These are phyloP conservation scores for Aspergillus sp. DNA, from an alignment of 2,329 filamentous ascomycete species.

Conservation along the genomic window DNA sequence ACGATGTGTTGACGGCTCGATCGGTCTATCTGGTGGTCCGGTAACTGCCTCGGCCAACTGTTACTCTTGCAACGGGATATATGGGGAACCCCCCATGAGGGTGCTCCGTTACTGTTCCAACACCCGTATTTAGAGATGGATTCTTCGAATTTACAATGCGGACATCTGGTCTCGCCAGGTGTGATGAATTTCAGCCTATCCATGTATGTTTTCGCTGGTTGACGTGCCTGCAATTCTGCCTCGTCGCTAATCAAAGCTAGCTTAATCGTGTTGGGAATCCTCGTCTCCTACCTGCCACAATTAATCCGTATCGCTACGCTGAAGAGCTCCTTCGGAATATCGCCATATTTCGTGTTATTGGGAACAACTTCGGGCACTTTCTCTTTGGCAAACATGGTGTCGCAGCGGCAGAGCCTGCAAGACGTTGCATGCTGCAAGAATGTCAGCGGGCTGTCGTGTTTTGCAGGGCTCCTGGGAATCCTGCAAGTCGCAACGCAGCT, in stretches of 20 bases:
- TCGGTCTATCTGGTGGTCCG: not conserved
- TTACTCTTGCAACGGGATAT: not conserved
- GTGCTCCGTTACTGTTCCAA: not conserved
- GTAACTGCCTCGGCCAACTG: slow-evolving; percentile 5
- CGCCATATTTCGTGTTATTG: slow-evolving; percentile 92
- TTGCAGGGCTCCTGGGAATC: slow-evolving; percentile 82
- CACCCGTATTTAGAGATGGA: slow-evolving; percentile 22
- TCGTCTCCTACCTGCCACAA: slow-evolving; percentile 92
- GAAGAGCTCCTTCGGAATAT: slow-evolving; percentile 88
- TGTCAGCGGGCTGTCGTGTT: slow-evolving; percentile 78
- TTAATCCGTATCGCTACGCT: slow-evolving; percentile 87
- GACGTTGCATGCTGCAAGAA: slow-evolving; percentile 85
- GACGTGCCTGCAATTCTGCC: not conserved
- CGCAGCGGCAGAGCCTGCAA: slow-evolving; percentile 75
- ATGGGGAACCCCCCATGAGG: not conserved
- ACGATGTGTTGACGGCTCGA: slow-evolving; percentile 4
- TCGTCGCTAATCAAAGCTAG: slow-evolving; percentile 34
- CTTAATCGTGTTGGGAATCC: slow-evolving; percentile 80
- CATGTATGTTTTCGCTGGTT: slow-evolving; percentile 42
- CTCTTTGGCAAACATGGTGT: slow-evolving; percentile 88
- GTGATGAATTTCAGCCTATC: slow-evolving; percentile 55
- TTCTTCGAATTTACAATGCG: slow-evolving; percentile 42
- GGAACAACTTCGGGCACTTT: slow-evolving; percentile 86
- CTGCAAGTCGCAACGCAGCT: slow-evolving; percentile 90
- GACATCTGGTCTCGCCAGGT: slow-evolving; percentile 52